phyloP scores from a whole-genome alignment of 2,329 filamentous ascomycete genomes.

The Leptographium lundbergii region DNA sequence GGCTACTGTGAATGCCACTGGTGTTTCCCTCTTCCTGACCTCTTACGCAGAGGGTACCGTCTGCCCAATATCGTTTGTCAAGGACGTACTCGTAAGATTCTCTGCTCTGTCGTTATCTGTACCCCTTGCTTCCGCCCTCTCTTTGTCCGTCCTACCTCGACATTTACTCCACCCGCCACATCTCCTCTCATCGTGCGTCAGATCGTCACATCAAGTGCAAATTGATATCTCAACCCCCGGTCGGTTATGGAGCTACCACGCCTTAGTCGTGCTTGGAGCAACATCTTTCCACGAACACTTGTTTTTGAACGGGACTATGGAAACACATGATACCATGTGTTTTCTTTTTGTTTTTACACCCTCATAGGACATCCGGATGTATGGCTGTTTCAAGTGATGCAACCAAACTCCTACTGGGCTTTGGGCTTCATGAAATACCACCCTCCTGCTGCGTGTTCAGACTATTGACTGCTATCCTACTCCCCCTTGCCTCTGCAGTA shows the following conservation, averaged over 20 bases:
- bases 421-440: neutral
- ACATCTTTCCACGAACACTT: too few relatives aligned
- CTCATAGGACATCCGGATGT: neutral
- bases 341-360: too few relatives aligned
- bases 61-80: constrained; percentile 6
- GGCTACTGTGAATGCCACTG: neutral
- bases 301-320: too few relatives aligned
- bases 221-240: neutral
- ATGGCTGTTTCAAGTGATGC: neutral
- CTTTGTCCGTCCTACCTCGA: neutral
- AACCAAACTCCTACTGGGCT: neutral
- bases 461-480: neutral
- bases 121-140: neutral
- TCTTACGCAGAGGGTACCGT: constrained; percentile 1
- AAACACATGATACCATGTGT: too few relatives aligned
- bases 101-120: neutral
- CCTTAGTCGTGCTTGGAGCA: too few relatives aligned
- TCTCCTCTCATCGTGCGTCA: neutral
- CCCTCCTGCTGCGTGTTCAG: neutral
- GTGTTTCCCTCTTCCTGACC: neutral
- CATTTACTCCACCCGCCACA: neutral
- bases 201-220: neutral
- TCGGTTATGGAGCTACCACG: neutral
- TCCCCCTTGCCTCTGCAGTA: constrained; percentile 37
- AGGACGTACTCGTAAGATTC: constrained; percentile 4